Evolutionary conservation across 129 eudicot species (phyloP), one percentile per base, ranked within the genome.

Genomic region (Tagetes patula): DNA sequence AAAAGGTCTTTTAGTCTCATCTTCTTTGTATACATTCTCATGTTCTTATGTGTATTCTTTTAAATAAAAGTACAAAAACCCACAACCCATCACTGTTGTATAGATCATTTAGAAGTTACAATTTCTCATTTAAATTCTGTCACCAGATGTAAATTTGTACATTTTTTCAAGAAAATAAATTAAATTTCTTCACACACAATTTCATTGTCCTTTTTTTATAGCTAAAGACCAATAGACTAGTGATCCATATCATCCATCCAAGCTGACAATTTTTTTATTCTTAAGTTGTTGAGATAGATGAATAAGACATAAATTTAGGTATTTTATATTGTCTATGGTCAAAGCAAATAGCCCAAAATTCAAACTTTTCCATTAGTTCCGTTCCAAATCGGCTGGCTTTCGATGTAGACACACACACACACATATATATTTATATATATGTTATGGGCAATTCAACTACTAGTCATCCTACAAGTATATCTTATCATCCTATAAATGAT

Each of bases 61-160:
- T 10, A 68, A 76, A 67, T 41, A 52, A 66, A 68, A 76, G 69
- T 46, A 68, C 74, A 50, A 33, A 8, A 8, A 8, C 72, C 65
- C 60, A 43, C 13, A 7, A 8, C 69, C 50, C 74, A 65, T 71
- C 74, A 67, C 47, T 52, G 8, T 5, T 79, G 78, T 83, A 70
- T 30, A 75, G 55, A 79, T 79, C 74, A 69, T 68, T 65, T 40
- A 58, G 60, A 74, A 20, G 74, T 46, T 74, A 78, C 66, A 78
- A 75, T 58, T 56, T 54, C 54, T 49, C 54, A 49, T 69, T 68
- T 14, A 67, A 55, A 69, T 39, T 64, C 70, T 59, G 30, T 55
- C 63, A 9, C 62, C 63, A 36, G 8, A 37, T 75, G 84, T 79
- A 79, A 70, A 74, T 65, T 45, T 77, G 74, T 72, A 82, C 69